Conservation (phyloP, 2,329 filamentous ascomycete genomes). For the Botrytis medusae region DNA sequence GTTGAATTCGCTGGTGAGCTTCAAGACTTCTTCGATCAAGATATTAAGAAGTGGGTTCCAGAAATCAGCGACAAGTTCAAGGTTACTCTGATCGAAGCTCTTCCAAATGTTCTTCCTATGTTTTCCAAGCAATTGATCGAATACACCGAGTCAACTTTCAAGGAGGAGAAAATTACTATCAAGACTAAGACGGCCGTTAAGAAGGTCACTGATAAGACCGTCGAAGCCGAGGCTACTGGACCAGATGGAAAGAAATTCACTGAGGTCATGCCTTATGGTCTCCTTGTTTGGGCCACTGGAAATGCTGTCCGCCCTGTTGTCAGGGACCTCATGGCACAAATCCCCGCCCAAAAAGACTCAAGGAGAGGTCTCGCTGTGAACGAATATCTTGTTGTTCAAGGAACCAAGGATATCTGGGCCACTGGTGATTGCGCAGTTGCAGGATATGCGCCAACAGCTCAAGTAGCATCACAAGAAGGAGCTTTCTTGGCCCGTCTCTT, state of each 20-base stretch:
- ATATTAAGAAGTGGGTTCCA: conserved; percentile 96
- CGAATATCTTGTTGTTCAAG: conserved; percentile 98
- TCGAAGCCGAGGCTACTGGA: conserved; percentile 81
- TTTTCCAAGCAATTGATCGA: conserved; percentile 99
- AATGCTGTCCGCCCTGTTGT: conserved; percentile 90
- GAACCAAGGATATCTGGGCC: conserved; percentile 95
- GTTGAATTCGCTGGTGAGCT: conserved; percentile 98
- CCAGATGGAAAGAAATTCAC: conserved; percentile 82
- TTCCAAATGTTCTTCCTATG: conserved; percentile 94
- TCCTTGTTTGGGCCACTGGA: conserved; percentile 97
- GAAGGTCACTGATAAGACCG: conserved; percentile 87
- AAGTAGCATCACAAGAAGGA: conserved; percentile 95
- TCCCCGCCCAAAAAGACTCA: conserved; percentile 93
- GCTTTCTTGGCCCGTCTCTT: conserved; percentile 92
- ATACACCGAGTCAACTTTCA: conserved; percentile 98
- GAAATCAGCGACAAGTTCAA: conserved; percentile 94
- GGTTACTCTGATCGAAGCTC: conserved; percentile 94
- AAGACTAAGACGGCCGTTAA: conserved; percentile 99
- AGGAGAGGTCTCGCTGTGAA: conserved; percentile 94
- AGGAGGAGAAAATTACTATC: conserved; percentile 97
- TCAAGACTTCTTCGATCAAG: conserved; percentile 97
- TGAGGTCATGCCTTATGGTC: conserved; percentile 85
- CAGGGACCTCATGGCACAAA: conserved; percentile 86
- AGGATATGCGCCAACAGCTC: conserved; percentile 95
- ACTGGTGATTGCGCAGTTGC: conserved; percentile 96